Evolutionary conservation across 2,329 filamentous ascomycete species (phyloP).

Genomic region (Fusarium compactum): DNA sequence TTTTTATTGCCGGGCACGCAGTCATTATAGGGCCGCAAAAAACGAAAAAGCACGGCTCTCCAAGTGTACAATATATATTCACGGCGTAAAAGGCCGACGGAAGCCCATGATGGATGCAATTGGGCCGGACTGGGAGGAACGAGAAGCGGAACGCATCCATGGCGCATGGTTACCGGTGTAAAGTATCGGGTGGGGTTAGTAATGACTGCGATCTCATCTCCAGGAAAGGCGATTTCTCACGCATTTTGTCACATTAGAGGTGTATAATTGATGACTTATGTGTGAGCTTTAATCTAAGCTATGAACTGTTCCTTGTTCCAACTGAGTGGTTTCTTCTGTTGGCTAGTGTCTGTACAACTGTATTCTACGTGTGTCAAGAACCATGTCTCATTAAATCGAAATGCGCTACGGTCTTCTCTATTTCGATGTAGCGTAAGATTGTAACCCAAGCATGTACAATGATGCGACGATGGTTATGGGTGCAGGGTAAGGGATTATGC

Average conservation of each 20-base stretch:
- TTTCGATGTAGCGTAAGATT: not conserved
- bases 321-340: not conserved
- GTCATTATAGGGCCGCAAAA: constrained; percentile 36
- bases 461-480: not conserved
- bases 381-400: not conserved
- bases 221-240: constrained; percentile 44
- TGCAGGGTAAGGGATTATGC: constrained; percentile 17
- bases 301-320: not conserved
- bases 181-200: constrained; percentile 44
- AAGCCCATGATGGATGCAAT: constrained; percentile 40
- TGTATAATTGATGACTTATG: constrained; percentile 41
- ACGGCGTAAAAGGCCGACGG: constrained; percentile 45
- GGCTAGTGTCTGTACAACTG: not conserved
- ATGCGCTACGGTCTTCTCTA: not conserved
- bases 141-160: constrained; percentile 38
- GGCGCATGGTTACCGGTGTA: constrained; percentile 45
- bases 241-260: constrained; percentile 47
- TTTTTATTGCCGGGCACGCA: constrained; percentile 32
- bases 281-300: constrained; percentile 29
- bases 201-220: constrained; percentile 51
- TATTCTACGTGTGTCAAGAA: not conserved
- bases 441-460: not conserved
- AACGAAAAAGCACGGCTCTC: constrained; percentile 24
- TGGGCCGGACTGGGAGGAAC: constrained; percentile 33
- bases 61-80: constrained; percentile 49